phyloP scores from a whole-genome alignment of 352 stramenopile species.

The Pythium pyrilobum region DNA sequence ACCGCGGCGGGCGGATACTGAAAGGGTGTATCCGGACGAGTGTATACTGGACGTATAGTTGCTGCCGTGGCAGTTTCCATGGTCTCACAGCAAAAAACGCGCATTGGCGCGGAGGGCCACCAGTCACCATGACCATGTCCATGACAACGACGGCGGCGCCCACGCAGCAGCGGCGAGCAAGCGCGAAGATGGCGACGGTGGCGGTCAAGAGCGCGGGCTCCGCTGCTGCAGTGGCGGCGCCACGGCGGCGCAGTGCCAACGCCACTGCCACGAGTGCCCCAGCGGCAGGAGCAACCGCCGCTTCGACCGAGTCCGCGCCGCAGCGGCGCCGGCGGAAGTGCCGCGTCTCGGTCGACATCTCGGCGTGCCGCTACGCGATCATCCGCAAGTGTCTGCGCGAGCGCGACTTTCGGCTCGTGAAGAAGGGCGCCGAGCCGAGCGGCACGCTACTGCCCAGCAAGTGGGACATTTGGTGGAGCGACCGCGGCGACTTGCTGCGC shows the following conservation, averaged over 20 bases:
- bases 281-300: background rate
- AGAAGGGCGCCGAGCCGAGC: constrained; percentile 15
- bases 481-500: constrained; percentile 36
- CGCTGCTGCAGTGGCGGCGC: background rate
- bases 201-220: background rate
- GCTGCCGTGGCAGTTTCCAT: too few relatives aligned
- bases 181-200: constrained; percentile 5
- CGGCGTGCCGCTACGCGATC: constrained; percentile 37
- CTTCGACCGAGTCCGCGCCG: background rate
- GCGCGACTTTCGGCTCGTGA: constrained; percentile 36
- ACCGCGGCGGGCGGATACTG: too few relatives aligned
- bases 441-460: constrained; percentile 13
- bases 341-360: constrained; percentile 34
- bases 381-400: constrained; percentile 35
- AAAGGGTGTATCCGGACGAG: constrained; percentile 13
- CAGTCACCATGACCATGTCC: background rate
- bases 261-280: background rate
- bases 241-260: background rate
- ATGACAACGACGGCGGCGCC: background rate
- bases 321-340: constrained; percentile 13
- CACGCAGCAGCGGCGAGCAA: background rate
- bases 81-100: too few relatives aligned
- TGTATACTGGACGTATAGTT: constrained; percentile 15
- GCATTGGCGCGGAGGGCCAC: too few relatives aligned
- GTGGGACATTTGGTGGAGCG: constrained; percentile 52